Percentiles rank a stretch among this genome's conserved stretches.
Evolutionary conservation across 2,329 filamentous ascomycete species (phyloP).

Genomic region (Thermothelomyces thermophilus): DNA sequence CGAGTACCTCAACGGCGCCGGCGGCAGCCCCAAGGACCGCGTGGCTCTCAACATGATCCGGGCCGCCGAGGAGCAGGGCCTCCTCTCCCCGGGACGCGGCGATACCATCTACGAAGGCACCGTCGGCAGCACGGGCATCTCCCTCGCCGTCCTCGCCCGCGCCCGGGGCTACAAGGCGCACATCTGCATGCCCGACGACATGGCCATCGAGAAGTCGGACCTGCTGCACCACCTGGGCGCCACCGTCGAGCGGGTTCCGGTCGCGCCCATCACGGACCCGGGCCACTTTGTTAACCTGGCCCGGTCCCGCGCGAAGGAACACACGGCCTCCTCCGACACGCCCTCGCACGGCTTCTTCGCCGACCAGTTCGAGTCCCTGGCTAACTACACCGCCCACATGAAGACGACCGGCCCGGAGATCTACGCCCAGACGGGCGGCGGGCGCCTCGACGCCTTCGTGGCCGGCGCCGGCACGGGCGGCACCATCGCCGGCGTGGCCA

Average conservation of each 20-base stretch:
- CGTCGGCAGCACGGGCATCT: constrained; percentile 93
- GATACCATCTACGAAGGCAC: constrained; percentile 98
- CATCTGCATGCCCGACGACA: constrained; percentile 96
- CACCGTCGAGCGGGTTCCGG: constrained; percentile 81
- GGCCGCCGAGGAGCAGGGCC: constrained; percentile 68
- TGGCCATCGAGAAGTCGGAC: constrained; percentile 80
- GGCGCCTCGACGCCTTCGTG: constrained; percentile 76
- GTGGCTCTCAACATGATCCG: constrained; percentile 88
- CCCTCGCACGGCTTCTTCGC: constrained; percentile 81
- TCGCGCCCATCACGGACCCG: constrained; percentile 88
- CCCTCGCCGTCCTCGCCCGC: constrained; percentile 79
- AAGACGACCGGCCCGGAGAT: constrained; percentile 85
- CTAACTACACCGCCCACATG: constrained; percentile 84
- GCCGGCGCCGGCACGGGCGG: constrained; percentile 92
- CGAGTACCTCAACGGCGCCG: constrained; percentile 93
- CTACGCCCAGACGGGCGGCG: constrained; percentile 61
- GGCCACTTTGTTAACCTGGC: constrained; percentile 94
- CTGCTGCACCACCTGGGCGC: constrained; percentile 86
- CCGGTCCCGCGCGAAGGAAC: constrained; percentile 65
- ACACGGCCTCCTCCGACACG: constrained; percentile 52
- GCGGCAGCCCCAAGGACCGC: constrained; percentile 88
- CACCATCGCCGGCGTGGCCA: constrained; percentile 80
- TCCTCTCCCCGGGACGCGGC: constrained; percentile 70
- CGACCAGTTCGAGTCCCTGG: constrained; percentile 88
- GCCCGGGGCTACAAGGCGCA: constrained; percentile 86